A percentile compares a stretch with the other conserved stretches of the same genome.
Evolutionary conservation across 2,329 filamentous ascomycete species (phyloP).

Genomic region (Clonostachys byssicola): DNA sequence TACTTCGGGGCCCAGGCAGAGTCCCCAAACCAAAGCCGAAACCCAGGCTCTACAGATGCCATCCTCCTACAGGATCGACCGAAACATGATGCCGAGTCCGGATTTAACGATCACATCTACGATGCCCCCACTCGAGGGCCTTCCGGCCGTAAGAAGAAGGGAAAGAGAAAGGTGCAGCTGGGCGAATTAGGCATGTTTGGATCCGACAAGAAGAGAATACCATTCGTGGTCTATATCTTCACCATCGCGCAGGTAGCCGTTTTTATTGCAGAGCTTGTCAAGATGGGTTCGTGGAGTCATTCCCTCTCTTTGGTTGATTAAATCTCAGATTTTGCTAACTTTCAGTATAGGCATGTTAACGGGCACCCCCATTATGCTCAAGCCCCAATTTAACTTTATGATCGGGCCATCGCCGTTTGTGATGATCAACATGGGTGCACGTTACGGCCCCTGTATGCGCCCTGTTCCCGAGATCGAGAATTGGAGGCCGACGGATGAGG

Average conservation of each 20-base stretch:
- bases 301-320: neutral
- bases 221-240: conserved; percentile 81
- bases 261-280: conserved; percentile 84
- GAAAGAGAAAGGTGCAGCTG: conserved; percentile 43
- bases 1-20: conserved; percentile 42
- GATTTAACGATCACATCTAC: conserved; percentile 55
- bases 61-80: conserved; percentile 52
- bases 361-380: conserved; percentile 70
- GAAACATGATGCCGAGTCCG: conserved; percentile 18
- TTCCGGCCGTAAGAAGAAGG: conserved; percentile 20
- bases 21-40: conserved; percentile 7
- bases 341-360: conserved; percentile 62
- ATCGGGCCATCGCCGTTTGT: conserved; percentile 89
- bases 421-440: conserved; percentile 94
- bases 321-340: conserved; percentile 1
- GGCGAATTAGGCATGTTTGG: conserved; percentile 58
- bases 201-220: conserved; percentile 51
- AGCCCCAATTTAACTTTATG: conserved; percentile 92
- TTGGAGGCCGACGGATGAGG: conserved; percentile 11
- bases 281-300: conserved; percentile 60
- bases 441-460: conserved; percentile 94
- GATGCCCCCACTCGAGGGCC: conserved; percentile 38
- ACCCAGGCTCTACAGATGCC: conserved; percentile 38
- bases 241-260: conserved; percentile 74
- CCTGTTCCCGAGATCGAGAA: conserved; percentile 64